Evolutionary conservation across 148 eudicot species (phyloP), one percentile per base, ranked within the genome.

Genomic region (Rhododendron williamsianum): DNA sequence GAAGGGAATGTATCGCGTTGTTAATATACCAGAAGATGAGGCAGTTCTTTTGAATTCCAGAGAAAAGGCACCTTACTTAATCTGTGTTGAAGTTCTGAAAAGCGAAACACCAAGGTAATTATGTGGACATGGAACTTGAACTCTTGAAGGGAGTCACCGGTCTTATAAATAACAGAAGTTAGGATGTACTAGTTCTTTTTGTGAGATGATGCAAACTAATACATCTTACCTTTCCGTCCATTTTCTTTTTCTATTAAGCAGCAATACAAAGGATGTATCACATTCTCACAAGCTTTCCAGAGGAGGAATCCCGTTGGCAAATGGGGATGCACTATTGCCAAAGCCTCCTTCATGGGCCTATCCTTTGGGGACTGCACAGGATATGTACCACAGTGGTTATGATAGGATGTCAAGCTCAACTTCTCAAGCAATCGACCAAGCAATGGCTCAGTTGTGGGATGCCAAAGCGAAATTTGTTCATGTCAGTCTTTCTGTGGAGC

Each of bases 271-370:
- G 90, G 98, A 96, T 91, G 81, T 89, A 30, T 89, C 93, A 72
- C 87, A 84, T 84, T 77, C 92, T 76, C 96, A 93, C 80, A 95
- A 95, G 89, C 93, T 95, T 82, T 94, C 96, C 79, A 91, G 87
- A 89, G 99, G 95, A 86, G 99, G 99, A 82, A 96, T 96, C 83
- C 98, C 99, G 78, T 86, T 97, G 82, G 99, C 98, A 71, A 92
- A 97, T 91, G 98, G 99, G 78, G 98, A 95, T 89, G 99, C 96
- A 80, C 86, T 95, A 38, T 87, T 97, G 90, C 98, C 95, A 43
- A 93, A 92, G 92, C 98, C 98, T 45, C 99, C 99, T 86, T 96
- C 99, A 35, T 97, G 99, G 99, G 99, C 98, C 48, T 95, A 90
- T 85, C 99, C 99, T 77, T 79, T 97, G 83, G 88, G 94, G 91